Evolutionary conservation across 2,329 filamentous ascomycete genomes (phyloP).

Genomic region (Pseudogymnoascus destructans): DNA sequence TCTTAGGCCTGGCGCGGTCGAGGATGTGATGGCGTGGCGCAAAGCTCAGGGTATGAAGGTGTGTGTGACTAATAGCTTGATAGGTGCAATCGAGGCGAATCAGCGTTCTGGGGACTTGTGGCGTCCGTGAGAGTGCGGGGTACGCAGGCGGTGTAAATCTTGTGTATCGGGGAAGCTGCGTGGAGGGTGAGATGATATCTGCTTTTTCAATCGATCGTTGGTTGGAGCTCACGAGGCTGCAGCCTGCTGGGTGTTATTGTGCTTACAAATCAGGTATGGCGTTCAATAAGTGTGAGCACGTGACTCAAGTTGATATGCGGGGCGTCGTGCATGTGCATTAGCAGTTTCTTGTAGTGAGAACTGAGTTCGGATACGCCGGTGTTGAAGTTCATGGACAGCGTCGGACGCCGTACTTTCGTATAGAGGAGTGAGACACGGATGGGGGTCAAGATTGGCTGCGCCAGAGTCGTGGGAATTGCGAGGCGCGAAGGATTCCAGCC

Average conservation of each 20-base stretch:
- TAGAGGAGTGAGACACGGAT: background rate
- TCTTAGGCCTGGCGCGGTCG: background rate
- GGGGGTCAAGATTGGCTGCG: background rate
- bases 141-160: conserved; percentile 4
- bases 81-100: background rate
- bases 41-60: background rate
- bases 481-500: background rate
- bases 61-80: background rate
- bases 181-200: background rate
- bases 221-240: background rate
- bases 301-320: background rate
- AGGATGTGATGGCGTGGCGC: background rate
- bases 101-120: background rate
- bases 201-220: background rate
- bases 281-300: background rate
- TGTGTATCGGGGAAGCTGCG: background rate
- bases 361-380: background rate
- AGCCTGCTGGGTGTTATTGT: background rate
- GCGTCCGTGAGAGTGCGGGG: background rate
- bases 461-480: background rate
- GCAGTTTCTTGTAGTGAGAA: conserved; percentile 1
- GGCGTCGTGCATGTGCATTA: background rate
- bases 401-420: background rate
- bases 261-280: conserved; percentile 2
- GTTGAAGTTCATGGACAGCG: background rate